Conservation (phyloP, 176 grass and related monocot species). For the Carex littledalei region DNA sequence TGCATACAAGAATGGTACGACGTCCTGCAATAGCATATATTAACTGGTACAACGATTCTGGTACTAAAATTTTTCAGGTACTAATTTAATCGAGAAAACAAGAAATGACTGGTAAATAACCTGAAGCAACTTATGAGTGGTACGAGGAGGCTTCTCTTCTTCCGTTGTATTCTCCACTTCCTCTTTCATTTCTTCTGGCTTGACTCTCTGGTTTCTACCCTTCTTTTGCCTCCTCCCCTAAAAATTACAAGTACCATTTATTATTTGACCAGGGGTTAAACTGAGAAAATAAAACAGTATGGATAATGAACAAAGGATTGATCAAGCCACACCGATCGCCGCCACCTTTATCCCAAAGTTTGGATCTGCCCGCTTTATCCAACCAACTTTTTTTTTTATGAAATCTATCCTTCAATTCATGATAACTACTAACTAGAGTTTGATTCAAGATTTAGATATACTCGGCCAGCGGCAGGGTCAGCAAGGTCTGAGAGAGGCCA, state of each 20-base stretch:
- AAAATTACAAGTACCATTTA: not conserved
- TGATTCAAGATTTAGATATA: too few relatives aligned
- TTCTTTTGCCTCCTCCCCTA: conserved; percentile 19
- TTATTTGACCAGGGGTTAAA: not conserved
- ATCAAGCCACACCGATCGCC: too few relatives aligned
- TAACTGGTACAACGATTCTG: not conserved
- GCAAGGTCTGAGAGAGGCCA: too few relatives aligned
- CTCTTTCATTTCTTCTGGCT: not conserved
- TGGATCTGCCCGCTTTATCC: too few relatives aligned
- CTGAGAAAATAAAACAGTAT: not conserved
- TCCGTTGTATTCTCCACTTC: not conserved
- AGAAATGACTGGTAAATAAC: conserved; percentile 18
- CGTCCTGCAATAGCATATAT: not conserved
- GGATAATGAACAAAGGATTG: not conserved
- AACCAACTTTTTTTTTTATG: too few relatives aligned
- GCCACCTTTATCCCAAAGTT: too few relatives aligned
- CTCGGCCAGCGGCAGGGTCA: too few relatives aligned
- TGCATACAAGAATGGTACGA: not conserved
- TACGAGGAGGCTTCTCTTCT: conserved; percentile 38
- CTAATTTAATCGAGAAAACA: not conserved
- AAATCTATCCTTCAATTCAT: too few relatives aligned
- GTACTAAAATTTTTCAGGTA: not conserved
- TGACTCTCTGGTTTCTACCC: not conserved
- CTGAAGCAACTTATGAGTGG: conserved; percentile 91
- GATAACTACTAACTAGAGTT: too few relatives aligned